Percentiles rank a stretch among this genome's conserved stretches.
Conservation (phyloP, 495 filamentous ascomycete genomes). For the Lepidopterella palustris region DNA sequence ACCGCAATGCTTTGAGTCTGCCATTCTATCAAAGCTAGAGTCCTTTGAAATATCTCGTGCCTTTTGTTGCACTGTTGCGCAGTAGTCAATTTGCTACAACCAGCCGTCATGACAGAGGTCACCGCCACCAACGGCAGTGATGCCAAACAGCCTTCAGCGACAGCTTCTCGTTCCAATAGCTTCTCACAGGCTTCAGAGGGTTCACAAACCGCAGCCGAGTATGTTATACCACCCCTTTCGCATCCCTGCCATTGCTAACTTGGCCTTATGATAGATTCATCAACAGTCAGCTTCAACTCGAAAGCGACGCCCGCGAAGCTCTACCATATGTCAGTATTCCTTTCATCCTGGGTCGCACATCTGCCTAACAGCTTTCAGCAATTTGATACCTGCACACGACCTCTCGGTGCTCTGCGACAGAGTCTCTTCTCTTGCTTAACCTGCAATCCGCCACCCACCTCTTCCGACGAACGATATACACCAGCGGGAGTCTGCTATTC, state of each 20-base stretch:
- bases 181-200: conserved; percentile 56
- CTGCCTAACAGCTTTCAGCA: conserved; percentile 46
- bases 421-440: conserved; percentile 84
- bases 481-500: conserved; percentile 89
- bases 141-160: neutral
- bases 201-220: conserved; percentile 88
- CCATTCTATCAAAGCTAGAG: too few relatives aligned
- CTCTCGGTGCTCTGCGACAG: conserved; percentile 80
- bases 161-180: conserved; percentile 25
- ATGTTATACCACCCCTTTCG: neutral
- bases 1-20: too few relatives aligned
- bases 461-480: conserved; percentile 55
- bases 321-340: conserved; percentile 71
- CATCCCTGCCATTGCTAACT: neutral
- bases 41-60: too few relatives aligned
- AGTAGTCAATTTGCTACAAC: neutral
- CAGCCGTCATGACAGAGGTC: conserved; percentile 2
- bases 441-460: conserved; percentile 72
- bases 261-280: conserved; percentile 59
- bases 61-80: neutral
- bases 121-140: conserved; percentile 26
- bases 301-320: conserved; percentile 88
- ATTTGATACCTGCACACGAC: conserved; percentile 86
- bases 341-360: conserved; percentile 12
- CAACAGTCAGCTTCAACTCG: conserved; percentile 78